phyloP scores from a whole-genome alignment of 192 early-diverging fungal genomes.

The Allomyces javanicus region DNA sequence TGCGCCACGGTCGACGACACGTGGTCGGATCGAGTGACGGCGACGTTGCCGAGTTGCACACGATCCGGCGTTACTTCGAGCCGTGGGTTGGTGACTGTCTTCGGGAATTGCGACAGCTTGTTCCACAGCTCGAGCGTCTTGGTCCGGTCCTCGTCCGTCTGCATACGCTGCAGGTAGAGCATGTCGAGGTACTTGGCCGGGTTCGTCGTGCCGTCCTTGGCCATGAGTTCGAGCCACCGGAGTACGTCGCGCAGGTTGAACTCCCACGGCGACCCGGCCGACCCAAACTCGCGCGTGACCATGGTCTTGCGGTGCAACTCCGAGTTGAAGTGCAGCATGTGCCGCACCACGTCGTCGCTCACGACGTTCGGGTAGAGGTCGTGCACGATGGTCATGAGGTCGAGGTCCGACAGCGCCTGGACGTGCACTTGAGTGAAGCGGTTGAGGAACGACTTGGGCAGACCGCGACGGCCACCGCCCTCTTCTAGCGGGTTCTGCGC shows the following conservation, averaged over 20 bases:
- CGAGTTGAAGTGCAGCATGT: constrained; percentile 67
- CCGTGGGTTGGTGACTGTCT: neutral
- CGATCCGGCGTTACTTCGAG: constrained; percentile 24
- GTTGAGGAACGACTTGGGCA: constrained; percentile 92
- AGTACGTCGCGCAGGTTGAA: constrained; percentile 96
- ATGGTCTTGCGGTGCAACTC: constrained; percentile 71
- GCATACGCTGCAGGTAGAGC: constrained; percentile 79
- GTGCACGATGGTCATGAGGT: constrained; percentile 55
- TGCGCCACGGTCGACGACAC: constrained; percentile 26
- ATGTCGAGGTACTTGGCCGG: constrained; percentile 56
- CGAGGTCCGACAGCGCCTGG: constrained; percentile 53
- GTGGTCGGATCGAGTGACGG: constrained; percentile 21
- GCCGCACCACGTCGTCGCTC: constrained; percentile 15
- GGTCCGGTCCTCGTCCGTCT: constrained; percentile 51
- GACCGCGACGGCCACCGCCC: constrained; percentile 95
- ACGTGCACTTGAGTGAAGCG: constrained; percentile 92
- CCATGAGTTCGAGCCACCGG: constrained; percentile 74
- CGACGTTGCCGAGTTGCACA: constrained; percentile 42
- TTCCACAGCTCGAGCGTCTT: constrained; percentile 32
- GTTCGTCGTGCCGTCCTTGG: constrained; percentile 22
- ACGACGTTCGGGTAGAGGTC: constrained; percentile 31
- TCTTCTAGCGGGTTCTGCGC: constrained; percentile 93
- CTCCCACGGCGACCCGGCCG: constrained; percentile 80
- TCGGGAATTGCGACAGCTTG: constrained; percentile 23
- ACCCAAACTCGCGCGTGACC: constrained; percentile 50